phyloP scores from a whole-genome alignment of 1,284 basidiomycete species.

The Cryptococcus depauperatus region DNA sequence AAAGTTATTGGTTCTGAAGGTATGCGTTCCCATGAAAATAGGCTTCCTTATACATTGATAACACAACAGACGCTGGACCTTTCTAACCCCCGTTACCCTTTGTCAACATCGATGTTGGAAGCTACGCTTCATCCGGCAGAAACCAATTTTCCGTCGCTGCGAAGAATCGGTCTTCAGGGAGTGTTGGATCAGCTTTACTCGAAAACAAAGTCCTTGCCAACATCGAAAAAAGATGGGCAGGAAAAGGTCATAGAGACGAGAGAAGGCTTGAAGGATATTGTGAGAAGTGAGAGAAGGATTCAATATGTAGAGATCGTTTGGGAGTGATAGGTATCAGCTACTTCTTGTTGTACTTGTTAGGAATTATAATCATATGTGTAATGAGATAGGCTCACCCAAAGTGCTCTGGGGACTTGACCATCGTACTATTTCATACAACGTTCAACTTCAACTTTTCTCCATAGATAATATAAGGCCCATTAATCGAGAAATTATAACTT shows the following conservation, averaged over 20 bases:
- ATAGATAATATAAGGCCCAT: no score
- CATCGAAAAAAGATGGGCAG: neutral
- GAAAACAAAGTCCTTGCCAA: neutral
- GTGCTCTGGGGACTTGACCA: neutral
- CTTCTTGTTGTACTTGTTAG: neutral
- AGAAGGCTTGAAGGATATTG: neutral
- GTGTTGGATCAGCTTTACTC: neutral
- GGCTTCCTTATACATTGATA: neutral
- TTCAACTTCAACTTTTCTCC: neutral
- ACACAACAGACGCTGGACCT: constrained; percentile 25
- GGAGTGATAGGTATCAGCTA: neutral
- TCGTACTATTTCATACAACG: neutral
- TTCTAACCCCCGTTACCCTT: constrained; percentile 16
- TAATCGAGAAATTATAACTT: no score
- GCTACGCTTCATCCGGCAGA: constrained; percentile 14
- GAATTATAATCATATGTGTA: neutral
- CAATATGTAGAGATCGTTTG: constrained; percentile 12
- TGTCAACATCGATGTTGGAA: constrained; percentile 4
- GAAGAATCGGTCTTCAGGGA: constrained; percentile 17
- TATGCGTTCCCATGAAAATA: constrained; percentile 8
- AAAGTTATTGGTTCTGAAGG: constrained; percentile 29
- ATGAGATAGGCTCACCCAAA: neutral
- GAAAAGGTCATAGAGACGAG: neutral
- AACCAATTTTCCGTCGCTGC: constrained; percentile 20
- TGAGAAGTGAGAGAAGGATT: constrained; percentile 7